phyloP scores from a whole-genome alignment of 1,284 basidiomycete genomes.

The Rugosomyces carneus region DNA sequence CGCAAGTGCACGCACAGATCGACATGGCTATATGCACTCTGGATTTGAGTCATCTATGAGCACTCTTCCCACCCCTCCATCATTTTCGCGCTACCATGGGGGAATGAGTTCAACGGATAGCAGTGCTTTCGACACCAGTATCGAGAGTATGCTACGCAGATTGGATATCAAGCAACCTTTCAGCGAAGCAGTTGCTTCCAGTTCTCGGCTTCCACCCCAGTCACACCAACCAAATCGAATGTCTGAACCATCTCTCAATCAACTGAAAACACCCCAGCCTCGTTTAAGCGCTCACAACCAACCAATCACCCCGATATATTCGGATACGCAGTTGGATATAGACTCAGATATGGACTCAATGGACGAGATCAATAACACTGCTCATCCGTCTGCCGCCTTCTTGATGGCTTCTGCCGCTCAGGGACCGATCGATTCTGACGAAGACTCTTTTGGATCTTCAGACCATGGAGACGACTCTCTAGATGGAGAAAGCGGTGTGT shows the following conservation, averaged over 20 bases:
- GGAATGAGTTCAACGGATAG: slow-evolving; percentile 41
- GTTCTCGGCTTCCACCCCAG: slow-evolving; percentile 23
- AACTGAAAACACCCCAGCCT: slow-evolving; percentile 1
- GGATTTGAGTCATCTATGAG: slow-evolving; percentile 54
- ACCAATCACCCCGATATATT: slow-evolving; percentile 19
- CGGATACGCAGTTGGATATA: slow-evolving; percentile 21
- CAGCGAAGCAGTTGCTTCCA: slow-evolving; percentile 17
- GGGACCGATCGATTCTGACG: slow-evolving; percentile 25
- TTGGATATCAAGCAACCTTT: slow-evolving; percentile 26
- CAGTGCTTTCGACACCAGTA: slow-evolving; percentile 39
- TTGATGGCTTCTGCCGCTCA: slow-evolving; percentile 40
- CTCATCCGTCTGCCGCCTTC: slow-evolving; percentile 54
- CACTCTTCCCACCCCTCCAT: slow-evolving; percentile 60
- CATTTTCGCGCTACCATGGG: slow-evolving; percentile 53
- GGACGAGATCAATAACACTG: slow-evolving; percentile 43
- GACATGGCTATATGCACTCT: slow-evolving; percentile 20
- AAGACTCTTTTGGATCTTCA: slow-evolving; percentile 50
- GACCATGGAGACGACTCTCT: slow-evolving; percentile 47
- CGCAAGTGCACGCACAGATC: slow-evolving; percentile 24
- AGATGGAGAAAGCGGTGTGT: slow-evolving; percentile 34
- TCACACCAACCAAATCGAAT: slow-evolving; percentile 14
- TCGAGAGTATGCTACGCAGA: slow-evolving; percentile 33
- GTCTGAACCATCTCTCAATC: not conserved
- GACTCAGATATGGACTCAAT: slow-evolving; percentile 42
- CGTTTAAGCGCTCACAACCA: slow-evolving; percentile 7